Base-by-base conservation (phyloP, 2,329 filamentous ascomycete species). In the Colletotrichum aenigma region DNA sequence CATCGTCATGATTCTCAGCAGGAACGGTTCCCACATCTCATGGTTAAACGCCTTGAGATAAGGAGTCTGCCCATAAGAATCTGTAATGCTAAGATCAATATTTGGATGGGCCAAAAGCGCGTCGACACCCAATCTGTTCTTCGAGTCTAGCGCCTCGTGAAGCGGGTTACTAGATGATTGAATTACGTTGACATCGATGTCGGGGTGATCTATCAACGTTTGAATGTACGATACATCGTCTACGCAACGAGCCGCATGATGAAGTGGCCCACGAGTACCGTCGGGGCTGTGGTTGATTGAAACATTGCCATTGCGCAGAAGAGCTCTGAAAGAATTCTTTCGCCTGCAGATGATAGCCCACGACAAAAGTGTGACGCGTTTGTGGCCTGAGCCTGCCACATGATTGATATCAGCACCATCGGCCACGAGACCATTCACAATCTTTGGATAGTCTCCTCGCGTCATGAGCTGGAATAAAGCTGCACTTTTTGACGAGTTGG, bases 21-120 rank as follows among this genome's bases (percentile, higher is more conserved):
- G 9, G 0, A 3, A 12, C 4, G 38, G 18, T 2, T 2, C 38
- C 38, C 38, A 43, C 18, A 43, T 43, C 0, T 0, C 0, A n/a
- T 43, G 38, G 0, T 4, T 1, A 43, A 43, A 43, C 0, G 38
- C 9, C 3, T 43, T 43, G 18, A 43, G 38, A n/a, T 43, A 43
- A 0, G 38, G 18, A 43, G 3, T 43, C 38, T n/a, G 0, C 38
- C 0, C 0, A n/a, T n/a, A 3, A 0, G 18, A 43, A 43, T 43
- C 38, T 43, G 0, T 0, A 1, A 43, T n/a, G 18, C 38, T 1
- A n/a, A 43, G 18, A 43, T 43, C 38, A n/a, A 43, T 43, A 6
- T 43, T 0, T n/a, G 38, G 18, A 43, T 43, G 38, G 4, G 3
- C 18, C 2, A 43, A 2, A n/a, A 43, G 38, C 0, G 38, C 38